phyloP scores from a whole-genome alignment of 2,329 filamentous ascomycete genomes.

The Aspergillus fijiensis region DNA sequence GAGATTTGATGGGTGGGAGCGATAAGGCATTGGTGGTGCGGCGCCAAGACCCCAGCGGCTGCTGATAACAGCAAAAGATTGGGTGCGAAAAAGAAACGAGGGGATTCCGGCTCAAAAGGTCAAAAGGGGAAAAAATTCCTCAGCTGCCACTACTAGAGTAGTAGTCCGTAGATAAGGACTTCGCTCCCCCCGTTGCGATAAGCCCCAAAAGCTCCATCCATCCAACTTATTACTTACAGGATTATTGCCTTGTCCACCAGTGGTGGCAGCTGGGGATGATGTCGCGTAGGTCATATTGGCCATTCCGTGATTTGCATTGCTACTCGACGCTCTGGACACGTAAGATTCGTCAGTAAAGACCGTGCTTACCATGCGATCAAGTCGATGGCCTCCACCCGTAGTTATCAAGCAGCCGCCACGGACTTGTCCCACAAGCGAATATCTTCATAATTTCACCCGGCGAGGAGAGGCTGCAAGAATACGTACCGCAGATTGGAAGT shows the following conservation, averaged over 20 bases:
- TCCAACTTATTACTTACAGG: slow-evolving; percentile 37
- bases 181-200: neutral
- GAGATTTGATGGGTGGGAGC: slow-evolving; percentile 42
- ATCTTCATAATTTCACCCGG: neutral
- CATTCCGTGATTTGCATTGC: slow-evolving; percentile 54
- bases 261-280: slow-evolving; percentile 64
- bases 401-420: neutral
- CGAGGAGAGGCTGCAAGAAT: neutral
- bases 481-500: slow-evolving; percentile 54
- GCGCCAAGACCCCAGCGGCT: slow-evolving; percentile 36
- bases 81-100: slow-evolving; percentile 26
- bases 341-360: slow-evolving; percentile 25
- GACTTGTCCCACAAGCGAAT: neutral
- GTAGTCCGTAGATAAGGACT: neutral
- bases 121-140: slow-evolving; percentile 19
- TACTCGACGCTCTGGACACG: slow-evolving; percentile 33
- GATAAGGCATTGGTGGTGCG: slow-evolving; percentile 48
- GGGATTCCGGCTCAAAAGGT: neutral
- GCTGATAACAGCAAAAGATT: slow-evolving; percentile 33
- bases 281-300: slow-evolving; percentile 62
- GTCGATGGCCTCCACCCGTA: neutral
- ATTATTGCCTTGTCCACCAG: slow-evolving; percentile 59
- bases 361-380: neutral
- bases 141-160: slow-evolving; percentile 12
- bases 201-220: neutral